Conservation (phyloP, 768 basidiomycete genomes). For the Suillus americanus region DNA sequence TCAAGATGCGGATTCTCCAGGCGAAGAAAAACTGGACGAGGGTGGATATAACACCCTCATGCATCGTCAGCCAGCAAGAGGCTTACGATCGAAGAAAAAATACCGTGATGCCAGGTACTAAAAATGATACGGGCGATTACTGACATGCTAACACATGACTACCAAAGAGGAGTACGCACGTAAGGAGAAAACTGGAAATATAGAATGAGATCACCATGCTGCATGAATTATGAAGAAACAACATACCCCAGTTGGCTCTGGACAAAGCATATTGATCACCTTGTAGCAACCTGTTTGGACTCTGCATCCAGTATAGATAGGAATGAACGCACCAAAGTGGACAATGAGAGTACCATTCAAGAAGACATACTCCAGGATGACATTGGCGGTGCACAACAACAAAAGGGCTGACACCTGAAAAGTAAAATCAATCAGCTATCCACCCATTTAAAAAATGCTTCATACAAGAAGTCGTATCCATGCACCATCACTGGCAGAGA, state of each 20-base stretch:
- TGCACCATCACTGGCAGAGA: constrained; percentile 13
- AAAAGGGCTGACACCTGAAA: constrained; percentile 21
- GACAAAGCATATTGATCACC: constrained; percentile 17
- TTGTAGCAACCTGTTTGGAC: constrained; percentile 2
- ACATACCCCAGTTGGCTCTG: constrained; percentile 24
- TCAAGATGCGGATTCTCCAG: constrained; percentile 25
- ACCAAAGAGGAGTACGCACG: constrained; percentile 13
- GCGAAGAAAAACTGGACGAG: constrained; percentile 30
- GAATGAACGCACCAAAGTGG: constrained; percentile 21
- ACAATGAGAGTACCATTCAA: constrained; percentile 25
- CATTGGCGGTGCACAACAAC: constrained; percentile 23
- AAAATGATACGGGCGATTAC: neutral
- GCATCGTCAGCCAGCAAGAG: neutral
- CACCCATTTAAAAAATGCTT: neutral
- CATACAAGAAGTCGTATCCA: constrained; percentile 28
- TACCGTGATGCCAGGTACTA: constrained; percentile 27
- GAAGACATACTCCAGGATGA: constrained; percentile 24
- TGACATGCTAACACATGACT: constrained; percentile 1
- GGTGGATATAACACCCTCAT: constrained; percentile 26
- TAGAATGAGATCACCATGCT: neutral
- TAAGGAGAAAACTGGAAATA: constrained; percentile 28
- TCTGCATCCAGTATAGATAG: neutral
- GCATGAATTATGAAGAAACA: neutral
- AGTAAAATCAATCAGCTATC: neutral
- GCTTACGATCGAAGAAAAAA: neutral